phyloP scores from a whole-genome alignment of 2,329 filamentous ascomycete species.

The Colletotrichum sp. region DNA sequence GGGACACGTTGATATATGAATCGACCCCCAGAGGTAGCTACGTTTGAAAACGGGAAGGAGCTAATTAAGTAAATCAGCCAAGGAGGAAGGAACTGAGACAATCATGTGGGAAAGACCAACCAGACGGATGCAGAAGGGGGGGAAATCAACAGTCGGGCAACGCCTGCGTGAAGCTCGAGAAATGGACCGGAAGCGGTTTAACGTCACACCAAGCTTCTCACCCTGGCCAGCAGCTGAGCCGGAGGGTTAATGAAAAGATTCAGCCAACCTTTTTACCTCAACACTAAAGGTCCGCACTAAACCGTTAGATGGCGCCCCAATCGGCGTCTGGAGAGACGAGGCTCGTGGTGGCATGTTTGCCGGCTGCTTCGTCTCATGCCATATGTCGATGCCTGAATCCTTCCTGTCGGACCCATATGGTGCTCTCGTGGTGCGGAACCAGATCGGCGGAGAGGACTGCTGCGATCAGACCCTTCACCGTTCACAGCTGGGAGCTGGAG shows the following conservation, averaged over 20 bases:
- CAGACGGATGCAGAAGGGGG: neutral
- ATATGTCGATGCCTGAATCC: neutral
- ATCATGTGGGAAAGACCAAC: neutral
- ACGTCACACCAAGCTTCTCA: neutral
- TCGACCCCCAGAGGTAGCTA: too few relatives aligned
- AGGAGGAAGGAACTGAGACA: neutral
- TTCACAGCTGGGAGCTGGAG: neutral
- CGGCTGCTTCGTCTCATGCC: neutral
- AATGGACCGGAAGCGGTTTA: conserved; percentile 3
- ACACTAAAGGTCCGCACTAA: neutral
- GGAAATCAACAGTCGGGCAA: neutral
- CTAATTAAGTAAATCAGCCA: neutral
- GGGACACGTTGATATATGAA: conserved; percentile 1
- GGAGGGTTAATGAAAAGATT: neutral
- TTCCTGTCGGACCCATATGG: neutral
- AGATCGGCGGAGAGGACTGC: neutral
- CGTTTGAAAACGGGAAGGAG: neutral
- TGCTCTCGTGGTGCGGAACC: neutral
- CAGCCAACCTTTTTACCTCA: neutral
- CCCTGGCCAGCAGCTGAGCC: neutral
- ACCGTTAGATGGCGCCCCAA: neutral
- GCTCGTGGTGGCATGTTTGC: neutral
- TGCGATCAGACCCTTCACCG: neutral
- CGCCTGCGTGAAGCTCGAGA: neutral
- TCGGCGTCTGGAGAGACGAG: neutral